Percentiles rank a stretch among this genome's conserved stretches.
Conservation (phyloP, 2,329 filamentous ascomycete genomes). For the Coleophoma crateriformis region DNA sequence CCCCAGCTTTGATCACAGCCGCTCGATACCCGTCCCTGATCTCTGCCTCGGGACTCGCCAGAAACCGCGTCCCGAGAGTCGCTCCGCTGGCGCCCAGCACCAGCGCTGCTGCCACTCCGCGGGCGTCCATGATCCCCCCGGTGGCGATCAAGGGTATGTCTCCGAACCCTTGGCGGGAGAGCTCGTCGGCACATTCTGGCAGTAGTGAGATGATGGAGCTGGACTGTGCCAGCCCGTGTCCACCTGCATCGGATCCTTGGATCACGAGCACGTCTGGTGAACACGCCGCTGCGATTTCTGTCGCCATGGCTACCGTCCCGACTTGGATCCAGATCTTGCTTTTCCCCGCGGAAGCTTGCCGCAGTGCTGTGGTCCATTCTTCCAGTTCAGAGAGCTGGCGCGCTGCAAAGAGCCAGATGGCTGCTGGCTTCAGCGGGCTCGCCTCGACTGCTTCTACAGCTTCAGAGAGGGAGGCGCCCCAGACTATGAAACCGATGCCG, state of each 20-base stretch:
- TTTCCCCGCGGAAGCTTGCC: conserved; percentile 12
- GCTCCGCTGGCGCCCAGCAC: conserved; percentile 33
- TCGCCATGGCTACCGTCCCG: conserved; percentile 22
- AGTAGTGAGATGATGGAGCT: conserved; percentile 28
- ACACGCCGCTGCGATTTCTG: conserved; percentile 15
- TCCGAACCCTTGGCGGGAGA: conserved; percentile 14
- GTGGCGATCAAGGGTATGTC: conserved; percentile 26
- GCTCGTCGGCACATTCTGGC: conserved; percentile 27
- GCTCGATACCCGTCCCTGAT: conserved; percentile 40
- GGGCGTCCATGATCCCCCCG: conserved; percentile 30
- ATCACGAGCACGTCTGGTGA: conserved; percentile 28
- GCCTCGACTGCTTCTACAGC: conserved; percentile 25
- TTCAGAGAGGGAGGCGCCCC: conserved; percentile 33
- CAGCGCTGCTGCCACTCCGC: conserved; percentile 29
- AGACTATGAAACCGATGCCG: conserved; percentile 41
- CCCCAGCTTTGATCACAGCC: conserved; percentile 37
- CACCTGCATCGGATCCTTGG: conserved; percentile 31
- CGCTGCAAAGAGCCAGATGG: conserved; percentile 44
- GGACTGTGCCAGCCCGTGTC: conserved; percentile 26
- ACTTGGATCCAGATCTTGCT: conserved; percentile 30
- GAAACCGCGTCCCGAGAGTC: conserved; percentile 44
- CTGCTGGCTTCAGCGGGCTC: conserved; percentile 24
- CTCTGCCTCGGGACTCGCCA: conserved; percentile 39
- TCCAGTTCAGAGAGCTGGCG: conserved; percentile 15
- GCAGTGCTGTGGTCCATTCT: conserved; percentile 23